A percentile compares a stretch with the other conserved stretches of the same genome.
These are phyloP conservation scores for Cutaneotrichosporon sp. DNA, from an alignment of 1,284 basidiomycete genomes.

Conservation along the genomic window DNA sequence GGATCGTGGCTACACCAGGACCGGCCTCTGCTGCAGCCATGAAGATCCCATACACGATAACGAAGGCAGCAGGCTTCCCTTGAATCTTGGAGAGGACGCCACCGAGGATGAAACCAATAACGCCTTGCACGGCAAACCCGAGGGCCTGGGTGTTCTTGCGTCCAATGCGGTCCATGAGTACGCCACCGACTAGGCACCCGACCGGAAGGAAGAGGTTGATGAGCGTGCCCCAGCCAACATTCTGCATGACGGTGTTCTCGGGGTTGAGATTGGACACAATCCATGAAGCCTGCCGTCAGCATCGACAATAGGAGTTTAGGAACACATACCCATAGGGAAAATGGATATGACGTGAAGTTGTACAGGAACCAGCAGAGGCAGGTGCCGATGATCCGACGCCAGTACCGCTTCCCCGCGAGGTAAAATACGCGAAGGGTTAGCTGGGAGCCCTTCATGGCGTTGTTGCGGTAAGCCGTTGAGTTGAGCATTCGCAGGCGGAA, in stretches of 20 bases:
- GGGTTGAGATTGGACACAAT: slow-evolving; percentile 59
- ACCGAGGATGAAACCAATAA: slow-evolving; percentile 20
- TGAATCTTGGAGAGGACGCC: slow-evolving; percentile 20
- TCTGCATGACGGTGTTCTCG: slow-evolving; percentile 40
- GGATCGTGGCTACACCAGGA: slow-evolving; percentile 48
- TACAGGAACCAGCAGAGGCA: slow-evolving; percentile 56
- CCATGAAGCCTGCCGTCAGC: no score
- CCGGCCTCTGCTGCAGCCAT: slow-evolving; percentile 19
- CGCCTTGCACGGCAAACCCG: slow-evolving; percentile 15
- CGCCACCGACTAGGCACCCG: slow-evolving; percentile 67
- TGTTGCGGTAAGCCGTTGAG: slow-evolving; percentile 29
- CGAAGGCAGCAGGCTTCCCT: slow-evolving; percentile 13
- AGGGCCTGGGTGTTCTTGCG: slow-evolving; percentile 55
- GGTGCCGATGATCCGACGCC: slow-evolving; percentile 59
- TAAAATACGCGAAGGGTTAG: slow-evolving; percentile 14
- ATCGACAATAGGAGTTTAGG: no score
- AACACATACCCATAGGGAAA: no score
- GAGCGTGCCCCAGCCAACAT: slow-evolving; percentile 30
- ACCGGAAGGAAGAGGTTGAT: slow-evolving; percentile 46
- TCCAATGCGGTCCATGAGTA: slow-evolving; percentile 63
- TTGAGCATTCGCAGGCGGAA: slow-evolving; percentile 32
- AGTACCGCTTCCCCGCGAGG: slow-evolving; percentile 61
- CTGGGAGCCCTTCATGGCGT: slow-evolving; percentile 22
- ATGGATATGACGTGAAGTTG: slow-evolving; percentile 58
- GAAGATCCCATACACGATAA: slow-evolving; percentile 23